A percentile compares a stretch with the other conserved stretches of the same genome.
phyloP scores from a whole-genome alignment of 139 green algal genomes.

The Coccomyxa sp. region DNA sequence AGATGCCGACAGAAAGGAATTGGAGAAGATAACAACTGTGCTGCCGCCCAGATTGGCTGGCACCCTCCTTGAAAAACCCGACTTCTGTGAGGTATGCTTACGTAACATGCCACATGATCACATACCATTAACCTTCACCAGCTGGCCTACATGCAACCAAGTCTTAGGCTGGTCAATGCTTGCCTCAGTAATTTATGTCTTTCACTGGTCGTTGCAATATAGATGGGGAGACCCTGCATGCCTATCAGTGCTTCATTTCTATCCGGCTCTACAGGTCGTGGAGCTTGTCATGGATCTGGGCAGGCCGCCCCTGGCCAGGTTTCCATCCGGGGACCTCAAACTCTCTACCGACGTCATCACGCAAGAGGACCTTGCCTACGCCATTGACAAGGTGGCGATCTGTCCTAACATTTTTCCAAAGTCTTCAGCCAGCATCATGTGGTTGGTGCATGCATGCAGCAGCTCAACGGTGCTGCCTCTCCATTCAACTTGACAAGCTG shows the following conservation, averaged over 20 bases:
- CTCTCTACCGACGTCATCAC: slow-evolving; percentile 46
- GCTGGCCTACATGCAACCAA: neutral
- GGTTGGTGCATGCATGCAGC: neutral
- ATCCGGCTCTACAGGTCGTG: slow-evolving; percentile 38
- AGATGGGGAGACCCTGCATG: neutral
- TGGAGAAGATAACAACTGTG: neutral
- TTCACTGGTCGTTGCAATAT: neutral
- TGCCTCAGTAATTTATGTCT: neutral
- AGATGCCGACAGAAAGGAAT: neutral
- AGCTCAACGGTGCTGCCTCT: neutral
- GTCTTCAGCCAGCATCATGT: neutral
- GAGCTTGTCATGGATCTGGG: slow-evolving; percentile 89
- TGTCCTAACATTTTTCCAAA: neutral
- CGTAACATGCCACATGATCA: neutral
- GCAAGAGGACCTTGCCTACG: slow-evolving; percentile 62
- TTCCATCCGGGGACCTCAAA: slow-evolving; percentile 53
- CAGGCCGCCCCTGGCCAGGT: slow-evolving; percentile 64
- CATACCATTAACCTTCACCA: neutral
- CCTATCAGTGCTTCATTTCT: neutral
- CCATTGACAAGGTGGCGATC: slow-evolving; percentile 41
- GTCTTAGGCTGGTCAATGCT: neutral
- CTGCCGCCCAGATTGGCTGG: neutral
- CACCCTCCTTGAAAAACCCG: neutral
- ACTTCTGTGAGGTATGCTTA: neutral
- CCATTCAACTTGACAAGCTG: too few species aligned